Evolutionary conservation across 2,329 filamentous ascomycete species (phyloP), one percentile per base, ranked within the genome.

Genomic region (Fonsecaea nubica): DNA sequence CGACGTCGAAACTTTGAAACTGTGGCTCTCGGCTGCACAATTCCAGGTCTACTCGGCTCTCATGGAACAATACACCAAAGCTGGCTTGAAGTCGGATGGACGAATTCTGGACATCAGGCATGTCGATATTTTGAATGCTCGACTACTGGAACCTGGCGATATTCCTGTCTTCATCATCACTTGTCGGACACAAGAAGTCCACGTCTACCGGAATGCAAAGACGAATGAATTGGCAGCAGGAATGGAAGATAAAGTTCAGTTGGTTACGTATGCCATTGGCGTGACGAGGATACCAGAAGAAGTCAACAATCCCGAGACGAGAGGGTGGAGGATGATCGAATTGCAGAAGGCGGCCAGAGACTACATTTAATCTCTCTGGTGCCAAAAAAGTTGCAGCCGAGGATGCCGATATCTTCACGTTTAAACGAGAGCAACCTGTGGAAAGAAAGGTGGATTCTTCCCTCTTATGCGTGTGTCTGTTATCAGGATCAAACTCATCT

Each of bases 221-320:
- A 90, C 90, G 0, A 90, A 90, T 70, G 85, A 97, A 79, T 87
- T 99, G 56, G 93, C 94, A 2, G 94, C 94, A 12, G 95, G 95
- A 52, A 98, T 97, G 93, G 95, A 99, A 80, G 95, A 99, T 81
- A 96, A 93, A 82, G 95, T 99, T 30, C 95, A 99, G 81, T 89
- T 97, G 73, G 95, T 99, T 72, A 98, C 95, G 1, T 99, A 99
- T 76, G 95, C 94, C 70, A 98, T 99, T 73, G 95, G 95, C 74
- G 91, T 99, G 67, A 99, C 95, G 3, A 86, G 95, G 71, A 89
- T 96, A 67, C 90, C 95, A 1, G 95, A 99, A 77, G 95, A 99
- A 73, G 94, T 98, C 72, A 94, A 90, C 83, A 98, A 99, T 79
- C 92, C 93, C 1, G 95, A 99, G 82, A 99, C 95, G 10, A 87